Evolutionary conservation across 371 early-diverging fungal species (phyloP), one percentile per base, ranked within the genome.

Genomic region (Mycotypha africana): DNA sequence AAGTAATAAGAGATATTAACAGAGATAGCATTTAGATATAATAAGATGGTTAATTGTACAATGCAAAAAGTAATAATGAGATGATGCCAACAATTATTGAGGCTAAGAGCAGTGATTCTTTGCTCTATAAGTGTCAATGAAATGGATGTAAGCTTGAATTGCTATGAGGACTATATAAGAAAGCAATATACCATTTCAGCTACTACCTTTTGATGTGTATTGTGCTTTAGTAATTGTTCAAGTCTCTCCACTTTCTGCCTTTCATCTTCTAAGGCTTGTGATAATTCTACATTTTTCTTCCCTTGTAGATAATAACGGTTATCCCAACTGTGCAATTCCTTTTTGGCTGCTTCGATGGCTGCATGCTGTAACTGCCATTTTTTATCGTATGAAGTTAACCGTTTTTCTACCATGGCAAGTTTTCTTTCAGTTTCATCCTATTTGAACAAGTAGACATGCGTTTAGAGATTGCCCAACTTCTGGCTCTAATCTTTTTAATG

Each of bases 301-400:
- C n/a, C n/a, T n/a, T n/a, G n/a, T n/a, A n/a, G n/a, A n/a, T n/a
- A n/a, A n/a, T n/a, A n/a, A n/a, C n/a, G n/a, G n/a, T 38, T 47
- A 20, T 58, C 49, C 17, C 49, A 33, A 12, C 38, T 24, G n/a
- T 31, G 38, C 7, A 59, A 21, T 17, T 53, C 50, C 8, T 39
- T n/a, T 17, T 59, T 59, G 7, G 60, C 60, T 20, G 60, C 45
- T 30, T 43, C 19, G 9, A 59, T 53, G 2, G 60, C 44, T 47
- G 46, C 43, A 7, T 46, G 46, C 32, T 59, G 60, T 23, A 37
- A 8, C 24, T 23, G 42, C 47, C 54, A 59, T 32, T 50, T 53
- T 8, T 50, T 38, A 22, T 49, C 44, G 24, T 33, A 59, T 0
- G 42, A 26, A 21, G 24, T 37, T 8, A 59, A 43, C 9, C 30